Conservation (phyloP, 2,329 filamentous ascomycete species). For the Incumbomyces delicatus region DNA sequence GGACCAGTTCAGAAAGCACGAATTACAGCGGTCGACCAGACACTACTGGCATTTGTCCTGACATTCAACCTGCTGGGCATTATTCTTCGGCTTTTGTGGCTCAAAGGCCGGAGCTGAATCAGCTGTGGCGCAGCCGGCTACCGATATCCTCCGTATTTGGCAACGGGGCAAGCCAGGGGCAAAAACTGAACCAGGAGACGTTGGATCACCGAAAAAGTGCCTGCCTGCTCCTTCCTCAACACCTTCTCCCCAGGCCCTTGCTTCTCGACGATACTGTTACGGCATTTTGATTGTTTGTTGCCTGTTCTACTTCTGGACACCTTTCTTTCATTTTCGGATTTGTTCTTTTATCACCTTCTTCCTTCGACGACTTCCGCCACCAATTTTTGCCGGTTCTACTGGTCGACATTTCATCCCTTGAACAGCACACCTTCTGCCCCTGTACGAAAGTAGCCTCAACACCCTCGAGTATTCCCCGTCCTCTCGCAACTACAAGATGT, state of each 20-base stretch:
- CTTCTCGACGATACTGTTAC: not conserved
- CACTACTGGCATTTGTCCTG: not conserved
- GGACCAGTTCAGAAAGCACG: too few species aligned
- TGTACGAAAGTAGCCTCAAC: not conserved
- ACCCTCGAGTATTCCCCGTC: not conserved
- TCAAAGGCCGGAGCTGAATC: not conserved
- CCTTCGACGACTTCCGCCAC: too few species aligned
- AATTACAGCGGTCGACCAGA: too few species aligned
- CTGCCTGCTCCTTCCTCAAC: not conserved
- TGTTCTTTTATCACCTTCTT: too few species aligned
- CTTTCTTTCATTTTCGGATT: too few species aligned
- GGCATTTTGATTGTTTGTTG: not conserved
- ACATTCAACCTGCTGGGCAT: not conserved
- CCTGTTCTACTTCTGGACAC: too few species aligned
- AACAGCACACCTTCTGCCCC: too few species aligned
- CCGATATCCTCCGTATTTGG: not conserved
- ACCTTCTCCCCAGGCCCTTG: not conserved
- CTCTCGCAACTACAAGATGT: constrained; percentile 45
- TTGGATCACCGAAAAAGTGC: not conserved
- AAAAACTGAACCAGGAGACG: not conserved
- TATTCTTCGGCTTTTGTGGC: too few species aligned
- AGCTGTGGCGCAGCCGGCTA: not conserved
- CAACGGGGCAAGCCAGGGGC: not conserved
- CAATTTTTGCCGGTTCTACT: too few species aligned
- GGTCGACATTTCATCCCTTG: too few species aligned